Percentiles rank a stretch among this genome's conserved stretches.
Evolutionary conservation across 495 filamentous ascomycete species (phyloP).

Genomic region (Viridothelium virens): DNA sequence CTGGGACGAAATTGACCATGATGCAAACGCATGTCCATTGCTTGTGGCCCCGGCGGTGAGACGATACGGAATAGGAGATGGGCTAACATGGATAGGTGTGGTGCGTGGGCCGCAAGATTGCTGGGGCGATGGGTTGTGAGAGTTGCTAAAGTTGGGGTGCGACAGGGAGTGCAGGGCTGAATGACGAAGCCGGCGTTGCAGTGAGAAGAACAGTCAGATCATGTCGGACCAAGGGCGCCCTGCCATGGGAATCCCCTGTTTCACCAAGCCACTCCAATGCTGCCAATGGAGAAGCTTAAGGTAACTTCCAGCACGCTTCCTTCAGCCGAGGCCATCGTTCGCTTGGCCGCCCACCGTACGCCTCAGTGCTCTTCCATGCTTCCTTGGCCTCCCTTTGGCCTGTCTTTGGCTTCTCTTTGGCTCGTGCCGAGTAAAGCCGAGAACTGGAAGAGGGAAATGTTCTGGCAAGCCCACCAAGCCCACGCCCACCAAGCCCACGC

Average conservation of each 20-base stretch:
- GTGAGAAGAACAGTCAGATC: slow-evolving; percentile 12
- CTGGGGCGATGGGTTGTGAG: neutral
- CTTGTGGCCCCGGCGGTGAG: slow-evolving; percentile 2
- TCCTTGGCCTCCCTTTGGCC: too few species aligned
- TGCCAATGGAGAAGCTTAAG: neutral
- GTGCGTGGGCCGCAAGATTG: slow-evolving; percentile 9
- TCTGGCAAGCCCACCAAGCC: too few species aligned
- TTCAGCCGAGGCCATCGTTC: neutral
- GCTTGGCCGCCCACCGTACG: too few species aligned
- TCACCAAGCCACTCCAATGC: slow-evolving; percentile 7
- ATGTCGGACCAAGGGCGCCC: slow-evolving; percentile 2
- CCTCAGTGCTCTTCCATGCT: too few species aligned
- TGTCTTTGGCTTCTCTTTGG: too few species aligned
- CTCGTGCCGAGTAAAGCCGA: neutral
- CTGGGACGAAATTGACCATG: slow-evolving; percentile 9
- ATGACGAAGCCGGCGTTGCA: slow-evolving; percentile 1
- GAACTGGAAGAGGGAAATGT: too few species aligned
- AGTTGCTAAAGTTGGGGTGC: slow-evolving; percentile 6
- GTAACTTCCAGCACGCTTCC: neutral
- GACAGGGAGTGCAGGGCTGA: slow-evolving; percentile 10
- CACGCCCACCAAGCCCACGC: too few species aligned
- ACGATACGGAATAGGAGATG: slow-evolving; percentile 5
- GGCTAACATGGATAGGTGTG: slow-evolving; percentile 6
- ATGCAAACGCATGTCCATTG: slow-evolving; percentile 9
- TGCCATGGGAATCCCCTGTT: slow-evolving; percentile 11